Conservation (phyloP, 2,329 filamentous ascomycete species). For the Dothistroma pini region DNA sequence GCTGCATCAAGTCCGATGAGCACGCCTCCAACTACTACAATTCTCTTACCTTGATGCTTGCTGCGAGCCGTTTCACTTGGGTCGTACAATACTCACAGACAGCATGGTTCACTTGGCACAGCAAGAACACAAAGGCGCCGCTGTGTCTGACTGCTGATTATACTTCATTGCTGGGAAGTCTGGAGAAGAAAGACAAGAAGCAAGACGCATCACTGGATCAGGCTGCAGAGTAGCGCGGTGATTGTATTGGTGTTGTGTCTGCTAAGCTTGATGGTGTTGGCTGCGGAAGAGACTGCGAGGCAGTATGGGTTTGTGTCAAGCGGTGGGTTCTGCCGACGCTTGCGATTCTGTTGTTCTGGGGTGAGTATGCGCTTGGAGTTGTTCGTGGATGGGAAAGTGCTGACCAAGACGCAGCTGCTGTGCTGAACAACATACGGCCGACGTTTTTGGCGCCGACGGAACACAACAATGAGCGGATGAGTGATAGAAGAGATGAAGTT, state of each 20-base stretch:
- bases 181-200: not conserved
- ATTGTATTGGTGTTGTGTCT: not conserved
- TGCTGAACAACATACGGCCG: not conserved
- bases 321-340: not conserved
- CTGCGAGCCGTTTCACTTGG: slow-evolving; percentile 36
- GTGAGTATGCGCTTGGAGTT: not conserved
- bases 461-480: not conserved
- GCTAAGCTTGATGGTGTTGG: not conserved
- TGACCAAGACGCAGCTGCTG: not conserved
- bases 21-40: not conserved
- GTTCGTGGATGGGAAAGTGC: not conserved
- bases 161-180: slow-evolving; percentile 14
- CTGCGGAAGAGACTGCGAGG: not conserved
- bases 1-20: not conserved
- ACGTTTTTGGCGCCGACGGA: not conserved
- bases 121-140: slow-evolving; percentile 30
- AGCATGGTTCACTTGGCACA: slow-evolving; percentile 31
- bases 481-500: not conserved
- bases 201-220: not conserved
- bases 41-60: slow-evolving; percentile 30
- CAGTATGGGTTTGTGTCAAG: not conserved
- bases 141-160: slow-evolving; percentile 33
- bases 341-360: not conserved
- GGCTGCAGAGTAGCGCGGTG: not conserved
- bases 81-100: slow-evolving; percentile 37